phyloP scores from a whole-genome alignment of 306 rosid species.

The Nissolia schottii region DNA sequence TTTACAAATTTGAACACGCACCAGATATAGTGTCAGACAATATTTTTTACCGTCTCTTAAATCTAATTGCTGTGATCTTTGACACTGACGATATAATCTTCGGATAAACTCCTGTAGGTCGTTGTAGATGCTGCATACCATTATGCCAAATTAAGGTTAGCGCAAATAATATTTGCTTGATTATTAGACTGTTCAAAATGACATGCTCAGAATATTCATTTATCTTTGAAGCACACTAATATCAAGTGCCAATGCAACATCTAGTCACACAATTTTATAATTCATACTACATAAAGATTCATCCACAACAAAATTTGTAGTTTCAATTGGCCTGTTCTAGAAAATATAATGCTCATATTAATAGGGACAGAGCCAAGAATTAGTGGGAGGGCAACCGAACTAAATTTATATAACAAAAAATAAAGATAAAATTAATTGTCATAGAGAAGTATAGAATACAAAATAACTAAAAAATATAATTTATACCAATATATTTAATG shows the following conservation, averaged over 20 bases:
- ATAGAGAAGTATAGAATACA: too few relatives aligned
- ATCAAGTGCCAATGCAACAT: not conserved
- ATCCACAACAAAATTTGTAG: not conserved
- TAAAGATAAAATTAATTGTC: too few relatives aligned
- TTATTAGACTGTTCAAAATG: not conserved
- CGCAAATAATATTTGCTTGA: not conserved
- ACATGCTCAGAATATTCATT: not conserved
- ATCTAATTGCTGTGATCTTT: conserved; percentile 37
- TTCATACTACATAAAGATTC: not conserved
- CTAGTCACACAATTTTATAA: not conserved
- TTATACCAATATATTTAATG: too few relatives aligned
- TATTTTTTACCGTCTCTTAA: conserved; percentile 21
- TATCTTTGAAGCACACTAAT: conserved; percentile 1
- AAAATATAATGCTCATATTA: not conserved
- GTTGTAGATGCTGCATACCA: conserved; percentile 86
- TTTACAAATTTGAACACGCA: conserved; percentile 26
- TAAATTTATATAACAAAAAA: too few relatives aligned
- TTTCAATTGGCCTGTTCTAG: not conserved
- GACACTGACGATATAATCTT: conserved; percentile 41
- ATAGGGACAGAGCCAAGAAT: too few relatives aligned
- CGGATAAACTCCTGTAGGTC: conserved; percentile 53
- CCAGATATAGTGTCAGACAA: conserved; percentile 23
- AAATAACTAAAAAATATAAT: too few relatives aligned
- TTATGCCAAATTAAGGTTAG: conserved; percentile 28
- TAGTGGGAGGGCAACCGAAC: too few relatives aligned